Conservation (phyloP, 257 asterid species). For the Solanum bukasovii region DNA sequence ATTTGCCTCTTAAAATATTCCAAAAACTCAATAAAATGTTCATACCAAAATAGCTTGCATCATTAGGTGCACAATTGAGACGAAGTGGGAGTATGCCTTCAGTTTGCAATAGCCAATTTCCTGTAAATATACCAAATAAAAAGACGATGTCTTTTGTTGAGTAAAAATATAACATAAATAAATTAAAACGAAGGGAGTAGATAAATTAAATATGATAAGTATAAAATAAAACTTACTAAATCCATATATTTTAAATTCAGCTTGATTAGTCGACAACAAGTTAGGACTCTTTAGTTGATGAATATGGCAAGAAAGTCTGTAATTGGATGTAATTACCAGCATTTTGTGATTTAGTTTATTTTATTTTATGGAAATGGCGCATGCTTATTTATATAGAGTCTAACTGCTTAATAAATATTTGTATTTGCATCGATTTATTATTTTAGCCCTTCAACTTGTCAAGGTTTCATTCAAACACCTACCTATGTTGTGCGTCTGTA, state of each 20-base stretch:
- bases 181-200: too few relatives aligned
- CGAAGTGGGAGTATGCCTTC: not conserved
- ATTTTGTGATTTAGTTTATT: not conserved
- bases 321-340: not conserved
- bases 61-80: not conserved
- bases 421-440: not conserved
- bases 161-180: not conserved
- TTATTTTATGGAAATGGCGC: not conserved
- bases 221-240: not conserved
- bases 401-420: not conserved
- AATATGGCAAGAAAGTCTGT: not conserved
- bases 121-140: not conserved
- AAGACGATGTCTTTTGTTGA: not conserved
- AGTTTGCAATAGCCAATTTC: not conserved
- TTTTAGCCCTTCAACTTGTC: not conserved
- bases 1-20: not conserved
- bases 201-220: too few relatives aligned
- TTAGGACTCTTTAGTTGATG: not conserved
- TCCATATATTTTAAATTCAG: not conserved
- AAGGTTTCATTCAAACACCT: not conserved
- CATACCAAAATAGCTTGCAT: not conserved
- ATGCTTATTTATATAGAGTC: not conserved
- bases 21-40: not conserved
- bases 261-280: not conserved
- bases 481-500: too few relatives aligned